Base-by-base conservation (phyloP, 352 stramenopile species). In the Globisporangium carolinianum region DNA sequence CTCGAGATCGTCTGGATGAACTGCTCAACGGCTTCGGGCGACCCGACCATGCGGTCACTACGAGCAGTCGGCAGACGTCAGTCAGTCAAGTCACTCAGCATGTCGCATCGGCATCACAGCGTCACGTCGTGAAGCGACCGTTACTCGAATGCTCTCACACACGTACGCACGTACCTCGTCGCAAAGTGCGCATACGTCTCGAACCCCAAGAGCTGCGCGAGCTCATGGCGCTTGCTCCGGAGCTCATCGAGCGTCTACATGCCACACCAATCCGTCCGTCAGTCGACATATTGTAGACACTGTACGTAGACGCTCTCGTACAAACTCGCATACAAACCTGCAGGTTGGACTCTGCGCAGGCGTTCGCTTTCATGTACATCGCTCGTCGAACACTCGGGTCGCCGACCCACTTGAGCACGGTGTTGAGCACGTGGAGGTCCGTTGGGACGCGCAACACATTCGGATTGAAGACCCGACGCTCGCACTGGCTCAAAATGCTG, bases 301-400 rank as follows among this genome's bases (percentile, higher is more conserved):
- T 24, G 18, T 24, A 24, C 18, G 18, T 24, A 24, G 18, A 24
- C 18, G 18, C 18, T 24, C 18, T 24, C 18, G 18, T 24, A 24
- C 18, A 24, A 24, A 24, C 18, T 24, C 18, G 18, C 18, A 24
- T 24, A 24, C 18, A 24, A 57, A 89, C 71, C 24, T 69, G 36
- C 11, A 91, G 54, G 57, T 91, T 91, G 18, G 90, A 76, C 17
- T 83, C 75, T 17, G 89, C 80, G 48, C 80, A 87, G 5, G 91
- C 88, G 55, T 96, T 95, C 43, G 75, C 78, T 48, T 89, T 81
- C 62, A 96, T 75, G 65, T 96, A 97, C 66, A 97, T 94, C 47
- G 97, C 79, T 43, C 76, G 83, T n/a, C 94, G 79, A 3, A 97
- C 68, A 32, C 75, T 58, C 5, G 81, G 62, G 39, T 82, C 85